Evolutionary conservation across 2,329 filamentous ascomycete species (phyloP), one percentile per base, ranked within the genome.

Genomic region (Zasmidium cellare): DNA sequence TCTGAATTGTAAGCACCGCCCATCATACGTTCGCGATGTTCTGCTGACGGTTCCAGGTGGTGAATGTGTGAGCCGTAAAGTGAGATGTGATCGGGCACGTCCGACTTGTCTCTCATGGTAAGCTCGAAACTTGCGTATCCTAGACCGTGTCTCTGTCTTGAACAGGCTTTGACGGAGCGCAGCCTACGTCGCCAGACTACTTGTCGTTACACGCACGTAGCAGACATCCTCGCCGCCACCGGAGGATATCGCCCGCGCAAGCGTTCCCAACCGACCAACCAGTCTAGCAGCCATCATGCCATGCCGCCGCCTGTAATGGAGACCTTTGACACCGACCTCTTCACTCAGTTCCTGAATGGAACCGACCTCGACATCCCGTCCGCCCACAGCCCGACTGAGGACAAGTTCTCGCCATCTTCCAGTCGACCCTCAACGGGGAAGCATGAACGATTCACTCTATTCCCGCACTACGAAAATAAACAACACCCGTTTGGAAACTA

Each of bases 401-500:
- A 41, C 3, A 41, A 41, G 7, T 3, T 18, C 7, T 41, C 35
- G n/a, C 35, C n/a, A n/a, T 16, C 35, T 41, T 18, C 35, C 3
- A n/a, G n/a, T 16, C 35, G 35, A 14, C 35, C 35, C 35, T 3
- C 7, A 3, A 3, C 11, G 6, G 35, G 7, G 6, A 14, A 41
- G 35, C 35, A 41, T 5, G 16, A 41, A 18, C 35, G 35, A 9
- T 41, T 41, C 35, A 41, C 35, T 41, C 35, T 41, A 16, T 41
- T 41, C n/a, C 35, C 35, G n/a, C 12, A 14, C 35, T 41, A 41
- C 16, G 35, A 41, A 14, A 41, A 41, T 14, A 41, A 41, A 14
- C 35, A 41, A 41, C 35, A 41, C n/a, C 35, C 35, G 6, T 41
- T 41, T 18, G 35, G 35, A 5, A 56, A 59, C 23, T 59, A 56